Evolutionary conservation across 2,329 filamentous ascomycete species (phyloP).

Genomic region (Gnomoniopsis sp.): DNA sequence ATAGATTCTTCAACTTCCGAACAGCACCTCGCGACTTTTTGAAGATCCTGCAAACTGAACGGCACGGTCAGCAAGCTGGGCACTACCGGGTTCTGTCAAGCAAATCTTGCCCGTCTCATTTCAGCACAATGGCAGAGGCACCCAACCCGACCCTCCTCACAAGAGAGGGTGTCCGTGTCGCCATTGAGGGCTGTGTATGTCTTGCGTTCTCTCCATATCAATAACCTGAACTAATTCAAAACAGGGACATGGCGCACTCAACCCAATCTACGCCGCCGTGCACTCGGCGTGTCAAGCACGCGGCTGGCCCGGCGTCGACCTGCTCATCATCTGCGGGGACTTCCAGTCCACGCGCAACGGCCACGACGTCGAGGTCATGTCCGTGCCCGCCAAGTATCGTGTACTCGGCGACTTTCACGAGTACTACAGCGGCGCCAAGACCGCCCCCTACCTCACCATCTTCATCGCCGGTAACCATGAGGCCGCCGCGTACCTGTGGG

Average conservation of each 20-base stretch:
- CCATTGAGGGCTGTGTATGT: constrained; percentile 17
- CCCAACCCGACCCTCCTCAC: constrained; percentile 20
- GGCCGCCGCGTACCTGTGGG: constrained; percentile 83
- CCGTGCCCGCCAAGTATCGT: constrained; percentile 84
- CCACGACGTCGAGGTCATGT: constrained; percentile 82
- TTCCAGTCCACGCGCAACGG: constrained; percentile 85
- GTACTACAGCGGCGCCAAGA: constrained; percentile 79
- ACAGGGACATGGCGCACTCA: constrained; percentile 85
- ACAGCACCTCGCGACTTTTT: no score
- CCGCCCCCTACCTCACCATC: constrained; percentile 82
- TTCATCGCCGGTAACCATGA: constrained; percentile 97
- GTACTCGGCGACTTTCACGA: constrained; percentile 87
- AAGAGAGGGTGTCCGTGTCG: constrained; percentile 16
- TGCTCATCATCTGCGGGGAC: constrained; percentile 93
- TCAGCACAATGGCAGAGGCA: neutral
- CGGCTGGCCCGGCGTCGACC: constrained; percentile 77
- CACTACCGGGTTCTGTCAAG: no score
- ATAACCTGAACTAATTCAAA: neutral
- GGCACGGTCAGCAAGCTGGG: no score
- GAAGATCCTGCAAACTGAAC: no score
- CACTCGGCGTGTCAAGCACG: constrained; percentile 64
- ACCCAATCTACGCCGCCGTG: constrained; percentile 86
- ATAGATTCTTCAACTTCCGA: no score
- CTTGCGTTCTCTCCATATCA: neutral
- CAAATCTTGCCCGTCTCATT: neutral